These are phyloP conservation scores for Guyanaporus albipodus DNA, from an alignment of 768 basidiomycete genomes.

Conservation along the genomic window DNA sequence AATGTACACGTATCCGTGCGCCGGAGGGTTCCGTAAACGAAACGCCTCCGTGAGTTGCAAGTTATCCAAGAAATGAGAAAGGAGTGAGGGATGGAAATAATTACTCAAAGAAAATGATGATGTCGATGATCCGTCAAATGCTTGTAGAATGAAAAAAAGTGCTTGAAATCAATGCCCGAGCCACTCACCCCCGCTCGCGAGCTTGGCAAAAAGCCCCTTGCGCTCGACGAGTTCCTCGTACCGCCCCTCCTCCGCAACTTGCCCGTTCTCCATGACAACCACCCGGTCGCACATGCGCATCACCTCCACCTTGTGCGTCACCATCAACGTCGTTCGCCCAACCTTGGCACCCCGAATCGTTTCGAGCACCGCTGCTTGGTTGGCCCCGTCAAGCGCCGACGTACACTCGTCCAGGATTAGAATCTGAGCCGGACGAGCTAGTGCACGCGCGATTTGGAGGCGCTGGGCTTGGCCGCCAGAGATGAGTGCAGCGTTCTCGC, in stretches of 20 bases:
- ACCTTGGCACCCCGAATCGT: constrained; percentile 61
- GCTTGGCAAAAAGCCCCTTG: constrained; percentile 68
- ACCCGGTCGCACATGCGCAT: constrained; percentile 94
- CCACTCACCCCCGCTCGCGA: constrained; percentile 81
- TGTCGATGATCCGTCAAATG: too few species aligned
- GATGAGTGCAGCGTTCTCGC: constrained; percentile 87
- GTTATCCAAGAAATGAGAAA: neutral
- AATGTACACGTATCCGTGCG: too few species aligned
- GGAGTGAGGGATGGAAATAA: neutral
- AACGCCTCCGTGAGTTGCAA: neutral
- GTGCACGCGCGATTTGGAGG: constrained; percentile 85
- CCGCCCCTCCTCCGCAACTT: constrained; percentile 71
- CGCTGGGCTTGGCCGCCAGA: constrained; percentile 96
- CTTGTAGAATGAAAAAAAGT: too few species aligned
- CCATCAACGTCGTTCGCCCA: constrained; percentile 82
- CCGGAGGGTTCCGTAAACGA: too few species aligned
- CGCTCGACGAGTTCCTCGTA: constrained; percentile 66
- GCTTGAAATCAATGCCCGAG: constrained; percentile 29
- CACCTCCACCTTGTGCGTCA: constrained; percentile 87
- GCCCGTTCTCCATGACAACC: constrained; percentile 74
- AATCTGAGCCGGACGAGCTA: constrained; percentile 69
- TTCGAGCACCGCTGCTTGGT: constrained; percentile 78
- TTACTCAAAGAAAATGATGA: neutral
- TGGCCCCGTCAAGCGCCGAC: constrained; percentile 82
- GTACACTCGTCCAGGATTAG: constrained; percentile 95